phyloP scores from a whole-genome alignment of 2,329 filamentous ascomycete genomes.

The Fusarium sp. region DNA sequence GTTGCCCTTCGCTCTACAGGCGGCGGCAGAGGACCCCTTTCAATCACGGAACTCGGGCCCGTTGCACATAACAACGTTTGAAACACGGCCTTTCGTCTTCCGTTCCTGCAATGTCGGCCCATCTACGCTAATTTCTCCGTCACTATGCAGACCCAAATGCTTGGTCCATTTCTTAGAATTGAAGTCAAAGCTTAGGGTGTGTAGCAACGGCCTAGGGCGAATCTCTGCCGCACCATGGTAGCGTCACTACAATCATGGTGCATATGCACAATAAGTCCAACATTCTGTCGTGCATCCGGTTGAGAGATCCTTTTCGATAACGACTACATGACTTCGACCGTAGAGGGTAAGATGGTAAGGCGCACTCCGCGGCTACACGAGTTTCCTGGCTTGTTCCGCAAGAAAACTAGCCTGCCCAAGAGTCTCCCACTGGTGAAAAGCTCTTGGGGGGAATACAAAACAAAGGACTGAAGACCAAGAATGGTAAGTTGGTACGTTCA shows the following conservation, averaged over 20 bases:
- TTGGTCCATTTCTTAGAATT: conserved; percentile 5
- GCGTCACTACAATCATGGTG: conserved; percentile 65
- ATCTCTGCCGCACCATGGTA: not conserved
- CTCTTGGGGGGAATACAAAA: too few relatives aligned
- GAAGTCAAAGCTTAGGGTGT: conserved; percentile 24
- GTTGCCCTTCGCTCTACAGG: too few relatives aligned
- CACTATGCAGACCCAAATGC: too few relatives aligned
- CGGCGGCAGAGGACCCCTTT: too few relatives aligned
- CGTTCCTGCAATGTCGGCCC: conserved; percentile 58
- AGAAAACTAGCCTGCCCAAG: not conserved
- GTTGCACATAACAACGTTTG: too few relatives aligned
- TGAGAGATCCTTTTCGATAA: conserved; percentile 24
- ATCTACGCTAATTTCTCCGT: too few relatives aligned
- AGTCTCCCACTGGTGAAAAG: conserved; percentile 1
- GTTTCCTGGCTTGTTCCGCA: not conserved
- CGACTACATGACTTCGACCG: conserved; percentile 17
- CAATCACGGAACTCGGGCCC: too few relatives aligned
- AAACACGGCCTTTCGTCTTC: conserved; percentile 57
- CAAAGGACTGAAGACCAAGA: not conserved
- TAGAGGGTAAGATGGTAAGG: conserved; percentile 26
- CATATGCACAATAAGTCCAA: conserved; percentile 68
- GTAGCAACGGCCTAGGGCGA: conserved; percentile 1
- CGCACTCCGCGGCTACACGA: conserved; percentile 5
- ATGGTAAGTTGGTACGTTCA: conserved; percentile 57
- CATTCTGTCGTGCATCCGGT: conserved; percentile 61